phyloP scores from a whole-genome alignment of 176 grass and related monocot species.

The Poa pratensis region DNA sequence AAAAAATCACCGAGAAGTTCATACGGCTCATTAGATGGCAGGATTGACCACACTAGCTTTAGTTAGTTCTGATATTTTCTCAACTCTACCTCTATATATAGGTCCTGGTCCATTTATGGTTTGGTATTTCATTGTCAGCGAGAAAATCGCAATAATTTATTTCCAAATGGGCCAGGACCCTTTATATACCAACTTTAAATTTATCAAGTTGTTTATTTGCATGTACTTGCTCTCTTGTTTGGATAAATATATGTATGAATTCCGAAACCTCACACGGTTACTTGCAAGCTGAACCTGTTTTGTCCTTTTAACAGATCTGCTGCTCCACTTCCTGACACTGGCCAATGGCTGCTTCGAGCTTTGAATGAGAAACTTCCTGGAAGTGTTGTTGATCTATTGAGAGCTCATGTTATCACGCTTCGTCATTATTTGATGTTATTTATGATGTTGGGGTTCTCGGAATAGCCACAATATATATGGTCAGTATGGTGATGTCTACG shows the following conservation, averaged over 20 bases:
- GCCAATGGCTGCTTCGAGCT: conserved; percentile 82
- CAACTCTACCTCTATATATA: neutral
- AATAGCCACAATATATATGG: conserved; percentile 75
- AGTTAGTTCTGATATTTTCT: neutral
- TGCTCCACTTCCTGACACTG: conserved; percentile 77
- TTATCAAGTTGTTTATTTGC: neutral
- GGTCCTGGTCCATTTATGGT: neutral
- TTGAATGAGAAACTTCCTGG: conserved; percentile 79
- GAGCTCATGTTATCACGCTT: conserved; percentile 78
- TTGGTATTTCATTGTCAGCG: conserved; percentile 27
- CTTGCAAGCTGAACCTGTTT: conserved; percentile 13
- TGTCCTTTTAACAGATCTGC: conserved; percentile 52
- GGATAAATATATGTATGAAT: neutral
- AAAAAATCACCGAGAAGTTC: neutral
- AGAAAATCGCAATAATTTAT: neutral
- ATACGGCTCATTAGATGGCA: conserved; percentile 18
- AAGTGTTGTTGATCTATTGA: conserved; percentile 63
- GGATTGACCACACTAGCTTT: neutral
- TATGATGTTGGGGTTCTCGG: conserved; percentile 89
- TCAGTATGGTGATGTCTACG: no score
- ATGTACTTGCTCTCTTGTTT: neutral
- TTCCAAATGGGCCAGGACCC: conserved; percentile 6
- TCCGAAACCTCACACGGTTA: neutral
- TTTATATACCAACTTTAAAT: neutral
- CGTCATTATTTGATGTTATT: conserved; percentile 94